phyloP scores from a whole-genome alignment of 768 basidiomycete species.

The Mycena maculata region DNA sequence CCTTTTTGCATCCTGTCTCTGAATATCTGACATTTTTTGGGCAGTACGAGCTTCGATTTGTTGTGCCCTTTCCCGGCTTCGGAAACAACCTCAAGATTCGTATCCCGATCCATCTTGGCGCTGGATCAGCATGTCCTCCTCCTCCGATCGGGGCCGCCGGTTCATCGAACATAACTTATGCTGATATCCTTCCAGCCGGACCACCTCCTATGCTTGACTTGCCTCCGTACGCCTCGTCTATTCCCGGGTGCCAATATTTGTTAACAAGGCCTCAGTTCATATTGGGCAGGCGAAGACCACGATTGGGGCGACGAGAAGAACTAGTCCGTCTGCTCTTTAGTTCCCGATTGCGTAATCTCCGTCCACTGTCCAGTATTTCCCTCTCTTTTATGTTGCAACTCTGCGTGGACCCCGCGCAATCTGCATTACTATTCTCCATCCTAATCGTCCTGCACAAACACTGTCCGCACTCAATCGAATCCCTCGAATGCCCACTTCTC shows the following conservation, averaged over 20 bases:
- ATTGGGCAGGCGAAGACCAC: conserved; percentile 18
- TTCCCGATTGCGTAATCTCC: too few relatives aligned
- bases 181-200: conserved; percentile 21
- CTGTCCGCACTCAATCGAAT: too few relatives aligned
- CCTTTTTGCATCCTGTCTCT: too few relatives aligned
- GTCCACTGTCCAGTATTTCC: too few relatives aligned
- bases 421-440: too few relatives aligned
- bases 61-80: conserved; percentile 26
- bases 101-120: conserved; percentile 16
- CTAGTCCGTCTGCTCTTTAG: too few relatives aligned
- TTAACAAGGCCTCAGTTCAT: neutral
- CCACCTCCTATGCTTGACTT: conserved; percentile 26
- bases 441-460: too few relatives aligned
- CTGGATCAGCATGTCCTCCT: conserved; percentile 21
- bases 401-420: too few relatives aligned
- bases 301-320: conserved; percentile 22
- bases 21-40: neutral
- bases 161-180: conserved; percentile 17
- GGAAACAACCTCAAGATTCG: conserved; percentile 24
- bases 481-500: too few relatives aligned
- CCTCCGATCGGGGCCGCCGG: conserved; percentile 18
- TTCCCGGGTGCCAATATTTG: neutral
- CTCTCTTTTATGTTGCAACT: too few relatives aligned
- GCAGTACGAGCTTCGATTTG: conserved; percentile 21
- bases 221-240: conserved; percentile 13